Evolutionary conservation across 257 asterid genomes (phyloP).

Genomic region (Nicotiana tomentosiformis): DNA sequence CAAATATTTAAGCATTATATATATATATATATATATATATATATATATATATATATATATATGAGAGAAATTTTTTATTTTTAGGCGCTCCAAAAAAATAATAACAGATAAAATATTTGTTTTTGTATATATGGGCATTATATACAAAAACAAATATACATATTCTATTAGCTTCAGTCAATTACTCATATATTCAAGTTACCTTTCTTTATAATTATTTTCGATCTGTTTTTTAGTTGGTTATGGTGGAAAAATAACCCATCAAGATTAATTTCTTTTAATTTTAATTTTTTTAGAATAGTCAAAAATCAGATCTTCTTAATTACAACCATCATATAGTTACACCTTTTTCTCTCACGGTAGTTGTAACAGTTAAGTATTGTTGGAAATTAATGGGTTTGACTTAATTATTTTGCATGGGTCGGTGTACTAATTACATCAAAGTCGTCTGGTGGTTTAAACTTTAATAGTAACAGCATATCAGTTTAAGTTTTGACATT

Average conservation of each 20-base stretch:
- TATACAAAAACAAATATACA: no score
- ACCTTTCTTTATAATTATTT: neutral
- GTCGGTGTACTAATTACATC: neutral
- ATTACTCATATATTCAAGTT: neutral
- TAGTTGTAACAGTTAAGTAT: conserved; percentile 20
- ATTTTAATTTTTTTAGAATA: no score
- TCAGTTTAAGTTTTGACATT: no score
- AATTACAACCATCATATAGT: neutral
- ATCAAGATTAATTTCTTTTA: neutral
- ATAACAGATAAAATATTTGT: no score
- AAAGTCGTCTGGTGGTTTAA: neutral
- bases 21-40: no score
- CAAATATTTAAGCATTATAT: no score
- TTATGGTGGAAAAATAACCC: neutral
- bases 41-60: no score
- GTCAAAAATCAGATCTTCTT: no score
- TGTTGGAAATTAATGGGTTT: conserved; percentile 10
- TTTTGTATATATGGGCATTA: no score
- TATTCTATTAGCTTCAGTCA: neutral
- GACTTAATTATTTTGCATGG: neutral
- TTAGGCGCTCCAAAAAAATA: no score
- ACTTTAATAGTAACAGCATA: neutral
- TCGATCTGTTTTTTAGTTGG: no score
- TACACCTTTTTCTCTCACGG: conserved; percentile 2
- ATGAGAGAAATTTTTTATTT: no score